Conservation (phyloP, 257 asterid genomes). For the Galeopsis tetrahit region DNA sequence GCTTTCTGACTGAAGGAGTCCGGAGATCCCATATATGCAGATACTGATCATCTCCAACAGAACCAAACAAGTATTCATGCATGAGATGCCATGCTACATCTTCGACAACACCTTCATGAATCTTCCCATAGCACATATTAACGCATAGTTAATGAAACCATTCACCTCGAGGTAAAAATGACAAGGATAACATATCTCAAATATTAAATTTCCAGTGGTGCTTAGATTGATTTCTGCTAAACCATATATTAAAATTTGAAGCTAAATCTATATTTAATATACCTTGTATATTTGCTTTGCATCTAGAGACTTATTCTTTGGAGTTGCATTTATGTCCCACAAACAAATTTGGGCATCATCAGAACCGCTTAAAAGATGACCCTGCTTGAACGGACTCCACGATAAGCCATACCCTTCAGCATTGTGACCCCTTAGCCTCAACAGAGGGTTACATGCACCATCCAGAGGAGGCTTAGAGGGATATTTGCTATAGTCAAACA, state of each 20-base stretch:
- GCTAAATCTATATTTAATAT: constrained; percentile 1
- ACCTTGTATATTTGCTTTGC: constrained; percentile 96
- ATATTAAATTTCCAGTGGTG: not conserved
- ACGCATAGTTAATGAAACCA: constrained; percentile 29
- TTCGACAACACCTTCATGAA: constrained; percentile 96
- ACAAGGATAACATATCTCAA: not conserved
- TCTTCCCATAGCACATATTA: constrained; percentile 40
- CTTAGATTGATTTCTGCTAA: not conserved
- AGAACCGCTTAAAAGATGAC: constrained; percentile 92
- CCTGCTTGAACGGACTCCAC: constrained; percentile 89
- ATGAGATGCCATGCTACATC: constrained; percentile 98
- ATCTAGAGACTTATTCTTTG: constrained; percentile 80
- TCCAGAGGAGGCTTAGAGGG: constrained; percentile 92
- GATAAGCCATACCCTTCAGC: constrained; percentile 97
- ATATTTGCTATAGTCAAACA: constrained; percentile 92
- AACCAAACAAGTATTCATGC: constrained; percentile 94
- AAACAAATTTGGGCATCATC: constrained; percentile 94
- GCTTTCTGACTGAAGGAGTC: constrained; percentile 65
- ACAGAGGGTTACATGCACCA: constrained; percentile 90
- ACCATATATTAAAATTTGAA: constrained; percentile 13
- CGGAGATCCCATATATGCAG: constrained; percentile 90
- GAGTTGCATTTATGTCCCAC: constrained; percentile 94
- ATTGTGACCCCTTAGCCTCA: constrained; percentile 90
- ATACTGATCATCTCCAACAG: constrained; percentile 94
- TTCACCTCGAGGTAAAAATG: constrained; percentile 12